phyloP scores from a whole-genome alignment of 352 stramenopile genomes.

The Pseudoperonospora humuli region DNA sequence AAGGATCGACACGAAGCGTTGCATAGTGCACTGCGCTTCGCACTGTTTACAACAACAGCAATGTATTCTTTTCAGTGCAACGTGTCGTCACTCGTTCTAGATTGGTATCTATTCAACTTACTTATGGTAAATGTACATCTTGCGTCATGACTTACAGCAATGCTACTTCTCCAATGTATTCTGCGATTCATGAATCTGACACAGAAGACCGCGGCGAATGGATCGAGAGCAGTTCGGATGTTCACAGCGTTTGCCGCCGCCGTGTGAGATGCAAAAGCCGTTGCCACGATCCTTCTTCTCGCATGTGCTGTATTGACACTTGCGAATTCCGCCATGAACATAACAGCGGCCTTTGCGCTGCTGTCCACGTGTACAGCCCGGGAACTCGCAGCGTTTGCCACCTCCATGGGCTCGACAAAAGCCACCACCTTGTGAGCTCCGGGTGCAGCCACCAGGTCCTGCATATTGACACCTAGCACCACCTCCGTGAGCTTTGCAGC shows the following conservation, averaged over 20 bases:
- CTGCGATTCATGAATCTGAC: slow-evolving; percentile 44
- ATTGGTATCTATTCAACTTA: slow-evolving; percentile 16
- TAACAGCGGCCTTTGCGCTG: slow-evolving; percentile 82
- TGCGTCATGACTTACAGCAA: slow-evolving; percentile 14
- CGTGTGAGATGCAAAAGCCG: slow-evolving; percentile 66
- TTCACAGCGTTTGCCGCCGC: slow-evolving; percentile 60
- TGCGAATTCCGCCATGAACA: slow-evolving; percentile 76
- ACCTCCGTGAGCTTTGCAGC: slow-evolving; percentile 72
- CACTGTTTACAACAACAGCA: neutral
- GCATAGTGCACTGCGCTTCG: too few species aligned
- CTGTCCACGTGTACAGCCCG: slow-evolving; percentile 58
- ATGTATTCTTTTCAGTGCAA: neutral
- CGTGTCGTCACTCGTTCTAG: neutral
- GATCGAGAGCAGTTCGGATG: slow-evolving; percentile 36
- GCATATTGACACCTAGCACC: slow-evolving; percentile 63
- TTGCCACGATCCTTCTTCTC: slow-evolving; percentile 86
- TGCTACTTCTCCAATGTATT: neutral
- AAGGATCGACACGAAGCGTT: too few species aligned
- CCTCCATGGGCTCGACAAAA: slow-evolving; percentile 77
- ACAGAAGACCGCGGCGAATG: slow-evolving; percentile 48
- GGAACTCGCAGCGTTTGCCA: slow-evolving; percentile 73
- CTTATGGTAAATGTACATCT: slow-evolving; percentile 13
- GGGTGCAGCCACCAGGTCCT: slow-evolving; percentile 48
- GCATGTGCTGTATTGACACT: slow-evolving; percentile 61
- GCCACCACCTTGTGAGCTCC: slow-evolving; percentile 68